phyloP scores from a whole-genome alignment of 208 protist genomes.

The Leishmania arabica region DNA sequence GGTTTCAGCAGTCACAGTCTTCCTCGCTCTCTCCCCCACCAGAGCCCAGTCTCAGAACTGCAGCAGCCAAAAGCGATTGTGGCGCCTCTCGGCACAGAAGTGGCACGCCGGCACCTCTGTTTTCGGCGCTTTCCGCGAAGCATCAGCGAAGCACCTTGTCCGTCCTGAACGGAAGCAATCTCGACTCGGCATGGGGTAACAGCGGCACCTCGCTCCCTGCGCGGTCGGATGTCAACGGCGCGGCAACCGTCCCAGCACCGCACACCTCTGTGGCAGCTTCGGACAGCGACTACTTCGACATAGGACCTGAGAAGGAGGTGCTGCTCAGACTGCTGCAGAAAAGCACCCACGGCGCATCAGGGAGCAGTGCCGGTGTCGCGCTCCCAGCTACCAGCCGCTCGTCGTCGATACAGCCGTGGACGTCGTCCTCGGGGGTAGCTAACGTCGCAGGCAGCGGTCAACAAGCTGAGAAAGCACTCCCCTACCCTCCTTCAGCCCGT shows the following conservation, averaged over 20 bases:
- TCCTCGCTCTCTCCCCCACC: neutral
- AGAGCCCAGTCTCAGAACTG: neutral
- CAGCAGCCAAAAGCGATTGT: neutral
- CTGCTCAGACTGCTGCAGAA: constrained; percentile 33
- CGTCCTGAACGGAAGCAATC: constrained; percentile 14
- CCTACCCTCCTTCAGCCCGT: neutral
- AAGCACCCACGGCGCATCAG: constrained; percentile 8
- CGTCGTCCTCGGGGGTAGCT: neutral
- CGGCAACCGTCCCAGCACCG: neutral
- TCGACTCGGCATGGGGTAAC: constrained; percentile 17
- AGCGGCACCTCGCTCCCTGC: neutral
- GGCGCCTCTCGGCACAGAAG: neutral
- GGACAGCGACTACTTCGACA: constrained; percentile 38
- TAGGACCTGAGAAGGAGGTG: constrained; percentile 46
- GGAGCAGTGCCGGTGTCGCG: neutral
- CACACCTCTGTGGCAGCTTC: neutral
- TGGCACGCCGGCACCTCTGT: neutral
- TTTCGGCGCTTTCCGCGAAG: constrained; percentile 7
- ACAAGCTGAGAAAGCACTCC: neutral
- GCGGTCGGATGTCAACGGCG: neutral
- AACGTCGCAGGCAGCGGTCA: neutral
- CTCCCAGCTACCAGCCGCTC: neutral
- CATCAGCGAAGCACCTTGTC: neutral
- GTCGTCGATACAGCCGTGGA: neutral
- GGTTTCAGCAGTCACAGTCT: neutral